Evolutionary conservation across 148 eudicot genomes (phyloP), one percentile per base, ranked within the genome.

Genomic region (Linanthus parryae): DNA sequence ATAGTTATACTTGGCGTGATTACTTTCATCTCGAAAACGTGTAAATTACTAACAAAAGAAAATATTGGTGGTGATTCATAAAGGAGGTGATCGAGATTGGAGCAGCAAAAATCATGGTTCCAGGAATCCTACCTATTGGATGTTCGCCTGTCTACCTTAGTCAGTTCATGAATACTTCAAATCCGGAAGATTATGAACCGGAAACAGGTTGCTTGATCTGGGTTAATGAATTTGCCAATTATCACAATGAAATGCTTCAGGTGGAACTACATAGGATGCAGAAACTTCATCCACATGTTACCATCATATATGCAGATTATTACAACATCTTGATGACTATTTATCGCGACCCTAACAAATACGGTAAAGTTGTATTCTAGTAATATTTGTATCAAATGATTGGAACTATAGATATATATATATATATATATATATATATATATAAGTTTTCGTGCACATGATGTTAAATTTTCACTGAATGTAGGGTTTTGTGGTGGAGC

Each of bases 401-500:
- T n/a, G 9, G 21, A 38, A 1, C 23, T 1, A 9, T 14, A 23
- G 5, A 2, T 15, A 10, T 6, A 2, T 28, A 3, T 0, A 19
- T 28, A 2, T 21, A 48, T 48, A 10, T 18, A 14, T 17, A 14
- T 48, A 16, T 16, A 5, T 7, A 6, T 38, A 3, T 5, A n/a
- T n/a, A 7, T 7, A 6, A 5, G 7, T 6, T 14, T 31, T 5
- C 5, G 35, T 5, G 35, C 11, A 31, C 35, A 31, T 31, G 35
- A 31, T 31, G 5, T 31, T 5, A 31, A 31, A 31, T 5, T 11
- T 11, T 5, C 35, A 31, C 56, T 45, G 68, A n/a, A 4, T 52
- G 64, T 69, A 84, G 92, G 94, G 33, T 81, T 84, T 46, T 47
- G 8, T 7, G 52, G 47, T 43, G 71, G 71, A 20, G 76, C 46